Evolutionary conservation across 2,329 filamentous ascomycete genomes (phyloP), one percentile per base, ranked within the genome.

Genomic region (Phialophora chinensis): DNA sequence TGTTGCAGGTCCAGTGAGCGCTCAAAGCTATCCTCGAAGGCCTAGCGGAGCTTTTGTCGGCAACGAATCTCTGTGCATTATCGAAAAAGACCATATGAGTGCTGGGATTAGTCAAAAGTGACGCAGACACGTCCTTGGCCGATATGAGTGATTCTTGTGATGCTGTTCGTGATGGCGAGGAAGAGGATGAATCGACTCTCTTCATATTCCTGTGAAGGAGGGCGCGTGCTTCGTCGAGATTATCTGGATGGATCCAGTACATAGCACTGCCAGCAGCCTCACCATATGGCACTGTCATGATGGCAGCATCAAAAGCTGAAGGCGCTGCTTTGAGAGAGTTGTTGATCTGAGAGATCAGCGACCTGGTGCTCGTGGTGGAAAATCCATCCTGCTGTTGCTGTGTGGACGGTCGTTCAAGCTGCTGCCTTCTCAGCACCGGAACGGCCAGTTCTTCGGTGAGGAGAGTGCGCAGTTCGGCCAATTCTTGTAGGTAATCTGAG

Each of bases 211-310:
- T 82, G 3, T 85, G 75, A 11, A 86, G 71, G 2, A 86, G 72
- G 8, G 86, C 78, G 58, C 84, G 80, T n/a, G 84, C 75, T 73
- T 86, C 83, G 25, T 86, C 80, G 47, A 85, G 72, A 69, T 85
- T 82, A 63, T 86, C 84, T 1, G 79, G 75, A 72, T 86, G 84
- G 55, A 86, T 79, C 80, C 85, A 86, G 69, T 85, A 86, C 17
- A 79, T 79, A 1, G 83, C 83, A 60, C 80, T 81, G 31, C 75
- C 79, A 12, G 82, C 82, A 56, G 75, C 72, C 8, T 78, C 72
- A 2, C 83, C 83, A 8, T 85, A 73, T 11, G 83, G 82, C 1
- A 82, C 75, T 10, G 80, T 81, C 14, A 79, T 78, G 35, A 86
- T 71, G 3, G 81, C 79, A 8, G 82, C 75, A 71, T 86, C 84